Conservation (phyloP, 1,284 basidiomycete genomes). For the Apiotrichum mycotoxinovorans region DNA sequence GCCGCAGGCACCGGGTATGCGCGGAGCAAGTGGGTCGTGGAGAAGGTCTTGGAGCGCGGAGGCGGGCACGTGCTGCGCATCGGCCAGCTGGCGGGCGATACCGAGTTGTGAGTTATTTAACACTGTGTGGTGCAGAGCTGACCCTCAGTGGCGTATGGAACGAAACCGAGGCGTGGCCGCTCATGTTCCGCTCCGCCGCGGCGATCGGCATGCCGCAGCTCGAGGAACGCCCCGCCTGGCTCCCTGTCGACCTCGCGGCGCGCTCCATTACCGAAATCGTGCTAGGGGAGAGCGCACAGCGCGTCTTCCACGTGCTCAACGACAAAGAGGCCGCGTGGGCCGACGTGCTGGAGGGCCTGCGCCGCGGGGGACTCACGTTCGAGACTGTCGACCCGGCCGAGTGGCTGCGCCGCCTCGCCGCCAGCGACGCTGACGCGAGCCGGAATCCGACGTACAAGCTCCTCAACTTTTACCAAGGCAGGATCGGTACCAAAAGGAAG, state of each 20-base stretch:
- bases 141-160: conserved; percentile 58
- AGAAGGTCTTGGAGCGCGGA: conserved; percentile 56
- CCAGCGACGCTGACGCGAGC: conserved; percentile 51
- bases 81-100: conserved; percentile 56
- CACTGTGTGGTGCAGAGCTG: background rate
- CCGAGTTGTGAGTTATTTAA: conserved; percentile 38
- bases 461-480: conserved; percentile 39
- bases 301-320: conserved; percentile 70
- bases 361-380: conserved; percentile 63
- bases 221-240: conserved; percentile 56
- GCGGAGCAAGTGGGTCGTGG: conserved; percentile 61
- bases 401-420: conserved; percentile 55
- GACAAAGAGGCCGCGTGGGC: conserved; percentile 52
- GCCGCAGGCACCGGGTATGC: conserved; percentile 57
- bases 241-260: conserved; percentile 60
- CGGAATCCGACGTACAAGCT: conserved; percentile 57
- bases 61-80: conserved; percentile 42
- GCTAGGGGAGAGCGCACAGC: conserved; percentile 18
- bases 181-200: conserved; percentile 52
- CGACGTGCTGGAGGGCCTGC: conserved; percentile 62
- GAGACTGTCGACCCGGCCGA: conserved; percentile 65
- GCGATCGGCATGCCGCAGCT: conserved; percentile 54
- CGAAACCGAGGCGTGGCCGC: conserved; percentile 56
- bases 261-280: conserved; percentile 56
- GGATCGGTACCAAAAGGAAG: conserved; percentile 32